phyloP scores from a whole-genome alignment of 73 alveolate genomes.

The Uronychia setigera region DNA sequence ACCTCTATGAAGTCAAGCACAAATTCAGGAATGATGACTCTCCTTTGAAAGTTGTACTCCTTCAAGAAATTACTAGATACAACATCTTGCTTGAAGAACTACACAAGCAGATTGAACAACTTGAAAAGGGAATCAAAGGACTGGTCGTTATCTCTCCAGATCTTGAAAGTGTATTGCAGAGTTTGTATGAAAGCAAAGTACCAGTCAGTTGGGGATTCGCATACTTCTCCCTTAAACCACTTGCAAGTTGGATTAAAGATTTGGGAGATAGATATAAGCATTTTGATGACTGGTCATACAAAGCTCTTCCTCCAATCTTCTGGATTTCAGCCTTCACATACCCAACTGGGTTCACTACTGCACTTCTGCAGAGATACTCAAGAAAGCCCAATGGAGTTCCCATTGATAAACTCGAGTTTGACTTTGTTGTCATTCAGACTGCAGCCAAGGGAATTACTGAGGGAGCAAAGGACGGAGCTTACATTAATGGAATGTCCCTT shows the following conservation, averaged over 20 bases:
- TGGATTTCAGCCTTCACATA: constrained; percentile 98
- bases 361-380: constrained; percentile 95
- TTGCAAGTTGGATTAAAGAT: constrained; percentile 97
- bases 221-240: constrained; percentile 98
- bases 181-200: constrained; percentile 91
- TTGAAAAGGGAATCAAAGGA: constrained; percentile 98
- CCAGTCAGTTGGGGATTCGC: constrained; percentile 95
- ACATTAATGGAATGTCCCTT: constrained; percentile 81
- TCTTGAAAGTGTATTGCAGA: constrained; percentile 92
- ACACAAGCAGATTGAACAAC: constrained; percentile 77
- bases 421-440: constrained; percentile 59
- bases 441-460: constrained; percentile 66
- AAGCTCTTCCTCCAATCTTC: constrained; percentile 90
- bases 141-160: constrained; percentile 97
- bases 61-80: constrained; percentile 98
- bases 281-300: constrained; percentile 97
- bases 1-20: constrained; percentile 90
- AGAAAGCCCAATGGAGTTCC: constrained; percentile 88
- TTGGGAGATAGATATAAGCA: constrained; percentile 91
- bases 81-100: constrained; percentile 89
- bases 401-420: constrained; percentile 89
- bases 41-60: constrained; percentile 96
- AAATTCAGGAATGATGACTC: constrained; percentile 92
- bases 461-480: constrained; percentile 90
- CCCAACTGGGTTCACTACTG: constrained; percentile 99